These are phyloP conservation scores for Taphrina betulina DNA, from an alignment of 1,139 yeast species.

Conservation along the genomic window DNA sequence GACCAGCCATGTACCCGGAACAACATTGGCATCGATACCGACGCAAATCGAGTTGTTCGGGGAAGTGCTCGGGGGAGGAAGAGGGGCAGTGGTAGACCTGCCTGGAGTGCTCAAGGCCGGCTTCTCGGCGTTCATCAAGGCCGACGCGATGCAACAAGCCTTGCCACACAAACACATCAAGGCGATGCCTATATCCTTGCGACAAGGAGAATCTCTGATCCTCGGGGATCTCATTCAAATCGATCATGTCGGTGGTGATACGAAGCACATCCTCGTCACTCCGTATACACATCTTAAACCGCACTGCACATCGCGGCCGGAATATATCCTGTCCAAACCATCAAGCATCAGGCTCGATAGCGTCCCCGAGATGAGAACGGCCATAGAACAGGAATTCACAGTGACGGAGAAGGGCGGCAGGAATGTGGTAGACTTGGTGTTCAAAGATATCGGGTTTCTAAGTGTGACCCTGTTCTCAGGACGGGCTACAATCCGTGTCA, in stretches of 20 bases:
- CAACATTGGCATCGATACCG: slow-evolving; percentile 26
- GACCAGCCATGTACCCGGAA: slow-evolving; percentile 24
- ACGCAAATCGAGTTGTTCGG: slow-evolving; percentile 9
- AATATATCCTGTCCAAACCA: slow-evolving; percentile 9
- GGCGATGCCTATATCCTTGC: slow-evolving; percentile 5
- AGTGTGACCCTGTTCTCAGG: slow-evolving; percentile 24
- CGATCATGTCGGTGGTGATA: neutral
- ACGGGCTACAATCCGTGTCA: slow-evolving; percentile 7
- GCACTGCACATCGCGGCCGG: slow-evolving; percentile 20
- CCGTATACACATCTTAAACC: slow-evolving; percentile 11
- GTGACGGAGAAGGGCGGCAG: neutral
- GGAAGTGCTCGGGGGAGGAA: slow-evolving; percentile 14
- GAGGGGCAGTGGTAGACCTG: slow-evolving; percentile 20
- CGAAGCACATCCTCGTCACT: slow-evolving; percentile 6
- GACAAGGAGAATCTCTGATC: slow-evolving; percentile 7
- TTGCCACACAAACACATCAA: slow-evolving; percentile 26
- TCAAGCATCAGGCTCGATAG: neutral
- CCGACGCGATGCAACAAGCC: neutral
- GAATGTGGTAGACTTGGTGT: slow-evolving; percentile 22
- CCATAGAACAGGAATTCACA: slow-evolving; percentile 4
- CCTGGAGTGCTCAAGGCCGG: slow-evolving; percentile 28
- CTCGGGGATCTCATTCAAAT: slow-evolving; percentile 20
- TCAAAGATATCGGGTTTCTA: slow-evolving; percentile 23
- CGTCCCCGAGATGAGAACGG: slow-evolving; percentile 6
- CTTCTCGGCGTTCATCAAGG: slow-evolving; percentile 1